phyloP scores from a whole-genome alignment of 2,329 filamentous ascomycete genomes.

The Endocalyx cinctus region DNA sequence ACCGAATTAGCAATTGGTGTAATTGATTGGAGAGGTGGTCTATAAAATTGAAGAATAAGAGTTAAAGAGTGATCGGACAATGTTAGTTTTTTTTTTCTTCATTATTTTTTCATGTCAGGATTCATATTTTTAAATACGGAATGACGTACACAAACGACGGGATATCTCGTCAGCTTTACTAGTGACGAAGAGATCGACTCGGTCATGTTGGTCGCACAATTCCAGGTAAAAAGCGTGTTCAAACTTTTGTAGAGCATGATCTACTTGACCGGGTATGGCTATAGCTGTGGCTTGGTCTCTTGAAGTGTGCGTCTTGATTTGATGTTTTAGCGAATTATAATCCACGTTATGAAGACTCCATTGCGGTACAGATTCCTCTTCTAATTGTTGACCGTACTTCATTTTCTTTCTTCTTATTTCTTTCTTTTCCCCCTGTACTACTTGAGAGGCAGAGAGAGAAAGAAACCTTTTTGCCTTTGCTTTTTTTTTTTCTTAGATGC shows the following conservation, averaged over 20 bases:
- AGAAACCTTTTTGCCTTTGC: too few species aligned
- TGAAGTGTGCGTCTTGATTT: constrained; percentile 77
- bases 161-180: constrained; percentile 78
- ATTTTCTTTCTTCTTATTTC: constrained; percentile 44
- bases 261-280: constrained; percentile 66
- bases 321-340: constrained; percentile 80
- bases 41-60: constrained; percentile 22
- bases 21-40: constrained; percentile 46
- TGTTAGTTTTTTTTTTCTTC: too few species aligned
- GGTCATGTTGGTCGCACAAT: constrained; percentile 69
- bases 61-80: too few species aligned
- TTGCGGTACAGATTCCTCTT: constrained; percentile 72
- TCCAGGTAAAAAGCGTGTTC: constrained; percentile 68
- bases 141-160: constrained; percentile 57
- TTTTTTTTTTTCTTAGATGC: too few species aligned
- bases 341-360: constrained; percentile 85
- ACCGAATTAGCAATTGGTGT: constrained; percentile 42
- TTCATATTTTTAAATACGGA: constrained; percentile 2
- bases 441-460: too few species aligned
- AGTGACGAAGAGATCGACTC: constrained; percentile 71
- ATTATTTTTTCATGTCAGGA: too few species aligned
- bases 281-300: constrained; percentile 65
- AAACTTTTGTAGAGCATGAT: constrained; percentile 55
- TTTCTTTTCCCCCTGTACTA: too few species aligned
- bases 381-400: constrained; percentile 74